Base-by-base conservation (phyloP, 1,139 yeast genomes). In the Yamadazyma blattariae region DNA sequence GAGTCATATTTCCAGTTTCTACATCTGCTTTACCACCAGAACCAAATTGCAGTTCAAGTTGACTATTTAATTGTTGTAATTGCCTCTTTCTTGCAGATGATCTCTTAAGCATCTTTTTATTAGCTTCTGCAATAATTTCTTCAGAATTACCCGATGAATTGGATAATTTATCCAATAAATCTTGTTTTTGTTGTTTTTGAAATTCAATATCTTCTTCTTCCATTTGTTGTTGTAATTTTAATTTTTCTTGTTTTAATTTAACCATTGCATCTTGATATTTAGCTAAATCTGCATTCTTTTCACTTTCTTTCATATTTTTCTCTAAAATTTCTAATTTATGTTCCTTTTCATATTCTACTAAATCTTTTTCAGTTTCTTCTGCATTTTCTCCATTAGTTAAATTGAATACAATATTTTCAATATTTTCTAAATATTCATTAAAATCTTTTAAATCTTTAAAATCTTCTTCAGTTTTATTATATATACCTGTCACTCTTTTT, bases 351-450 rank as follows among this genome's bases (percentile, higher is more conserved):
- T 92, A 92, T 27, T 78, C 74, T 33, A 70, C 68, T 35, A 92
- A 64, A 42, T 77, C 77, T 17, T 71, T 70, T 49, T 88, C 95
- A 0, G 95, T 89, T 33, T 69, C 71, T 40, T 79, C 90, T 10
- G 74, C 74, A 47, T 88, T 90, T 1, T 83, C 68, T 14, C 79
- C 79, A 49, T 86, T 77, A 36, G 77, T 79, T 38, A 92, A 60
- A 44, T 88, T 88, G 62, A 80, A 89, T 0, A 92, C 79, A 12
- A 86, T 77, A 37, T 77, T 80, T 56, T 92, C 99, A 10, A 90
- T 76, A 41, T 80, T 79, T 52, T 92, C 98, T 38, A 92, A 63
- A 53, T 92, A 92, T 46, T 67, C 68, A 54, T 94, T 89, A 59
- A 71, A 90, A 23, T 70, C 82, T 9, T 70, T 67, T 21, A 83